Conservation (phyloP, 805 yeast species). For the Tetrapisispora pingtungensis region DNA sequence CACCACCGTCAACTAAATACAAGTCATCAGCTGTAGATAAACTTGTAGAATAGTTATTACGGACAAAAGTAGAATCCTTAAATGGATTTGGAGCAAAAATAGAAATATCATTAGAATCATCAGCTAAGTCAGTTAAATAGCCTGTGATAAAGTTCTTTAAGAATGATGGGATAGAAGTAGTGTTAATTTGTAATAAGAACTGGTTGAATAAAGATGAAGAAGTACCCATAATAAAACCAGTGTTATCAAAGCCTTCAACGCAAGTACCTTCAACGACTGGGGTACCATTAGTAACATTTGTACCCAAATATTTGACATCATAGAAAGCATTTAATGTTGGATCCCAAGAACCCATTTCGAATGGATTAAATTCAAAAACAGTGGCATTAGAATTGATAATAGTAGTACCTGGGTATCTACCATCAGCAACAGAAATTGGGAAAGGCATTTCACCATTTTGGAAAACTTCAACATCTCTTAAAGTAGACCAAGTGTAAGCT, state of each 20-base stretch:
- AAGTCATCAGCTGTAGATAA: slow-evolving; percentile 37
- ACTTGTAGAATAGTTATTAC: slow-evolving; percentile 23
- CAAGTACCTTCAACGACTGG: slow-evolving; percentile 45
- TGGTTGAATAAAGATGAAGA: slow-evolving; percentile 76
- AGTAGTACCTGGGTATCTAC: slow-evolving; percentile 50
- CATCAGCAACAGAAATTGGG: slow-evolving; percentile 59
- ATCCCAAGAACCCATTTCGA: slow-evolving; percentile 84
- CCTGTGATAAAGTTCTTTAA: slow-evolving; percentile 37
- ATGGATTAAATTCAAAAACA: slow-evolving; percentile 53
- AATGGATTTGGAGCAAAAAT: slow-evolving; percentile 67
- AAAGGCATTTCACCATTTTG: slow-evolving; percentile 57
- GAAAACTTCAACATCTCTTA: slow-evolving; percentile 54
- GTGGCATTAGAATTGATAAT: slow-evolving; percentile 63
- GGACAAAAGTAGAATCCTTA: slow-evolving; percentile 34
- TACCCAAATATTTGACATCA: slow-evolving; percentile 61
- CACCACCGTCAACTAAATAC: slow-evolving; percentile 65
- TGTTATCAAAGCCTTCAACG: slow-evolving; percentile 64
- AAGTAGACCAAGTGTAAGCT: slow-evolving; percentile 48
- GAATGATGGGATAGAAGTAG: slow-evolving; percentile 40
- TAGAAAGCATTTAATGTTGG: slow-evolving; percentile 58
- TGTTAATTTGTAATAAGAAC: slow-evolving; percentile 47
- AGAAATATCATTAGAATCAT: slow-evolving; percentile 56
- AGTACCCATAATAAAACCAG: slow-evolving; percentile 75
- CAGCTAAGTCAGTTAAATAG: slow-evolving; percentile 37
- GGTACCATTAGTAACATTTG: slow-evolving; percentile 52